Base-by-base conservation (phyloP, 352 stramenopile species). In the Globisporangium iwayamae region DNA sequence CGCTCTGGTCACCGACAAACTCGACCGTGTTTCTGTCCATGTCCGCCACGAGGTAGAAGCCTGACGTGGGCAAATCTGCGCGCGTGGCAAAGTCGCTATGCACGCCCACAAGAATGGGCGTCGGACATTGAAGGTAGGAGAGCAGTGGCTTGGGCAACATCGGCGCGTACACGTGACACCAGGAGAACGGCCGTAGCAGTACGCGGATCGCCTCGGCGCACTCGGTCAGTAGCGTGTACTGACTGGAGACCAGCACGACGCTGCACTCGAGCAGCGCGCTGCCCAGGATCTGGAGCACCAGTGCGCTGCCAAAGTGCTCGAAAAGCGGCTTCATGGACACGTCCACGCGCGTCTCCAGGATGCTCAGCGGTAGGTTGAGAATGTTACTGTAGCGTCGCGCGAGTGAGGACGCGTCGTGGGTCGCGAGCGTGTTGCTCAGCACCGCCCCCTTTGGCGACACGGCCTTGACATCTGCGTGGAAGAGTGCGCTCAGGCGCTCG, bases 91-190 rank as follows among this genome's bases (percentile, higher is more conserved):
- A 91, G 20, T 73, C 71, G 25, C 80, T 90, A 62, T 97, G 88
- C 1, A 96, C 69, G 25, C 90, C 90, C 2, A 96, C 85, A 36
- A 97, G 73, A 68, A 96, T 96, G 10, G 89, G 89, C 45, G 89
- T 96, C n/a, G 90, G 90, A 25, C 88, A 96, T 63, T 97, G 86
- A 34, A 97, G 76, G 50, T 96, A 94, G 30, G 89, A 93, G 4
- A 96, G 75, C 47, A 97, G 69, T 41, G 82, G 68, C 68, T 93
- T 87, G 4, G 90, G 89, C 5, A 97, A 70, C 58, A 96, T 82
- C 2, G 89, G 87, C 16, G 90, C 81, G 67, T 96, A 97, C 55
- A 96, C 87, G 60, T 97, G 90, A 62, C 85, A 94, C 90, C 90
- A 97, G 51, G 88, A 82, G 59, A 96, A 92, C 14, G 90, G 90